Conservation (phyloP, 2,329 filamentous ascomycete genomes). For the Trichoderma arundinaceum region DNA sequence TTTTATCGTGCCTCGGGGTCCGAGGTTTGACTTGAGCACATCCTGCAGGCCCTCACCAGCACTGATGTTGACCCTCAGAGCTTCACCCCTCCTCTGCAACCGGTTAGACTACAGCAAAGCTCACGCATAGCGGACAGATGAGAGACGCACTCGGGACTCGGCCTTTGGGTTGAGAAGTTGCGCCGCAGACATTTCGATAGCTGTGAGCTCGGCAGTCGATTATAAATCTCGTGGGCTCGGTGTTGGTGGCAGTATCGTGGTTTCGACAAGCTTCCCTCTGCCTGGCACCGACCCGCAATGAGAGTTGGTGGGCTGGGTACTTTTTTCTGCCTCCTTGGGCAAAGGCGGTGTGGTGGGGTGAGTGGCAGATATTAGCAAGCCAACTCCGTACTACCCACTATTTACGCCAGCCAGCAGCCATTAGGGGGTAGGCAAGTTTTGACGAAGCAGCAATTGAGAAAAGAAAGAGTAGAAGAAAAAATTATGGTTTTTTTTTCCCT, state of each 20-base stretch:
- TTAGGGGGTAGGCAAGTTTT: too few relatives aligned
- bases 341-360: conserved; percentile 43
- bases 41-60: conserved; percentile 91
- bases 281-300: conserved; percentile 32
- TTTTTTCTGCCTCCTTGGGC: conserved; percentile 34
- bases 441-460: too few relatives aligned
- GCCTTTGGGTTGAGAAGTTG: conserved; percentile 99
- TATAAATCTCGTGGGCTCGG: conserved; percentile 27
- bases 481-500: too few relatives aligned
- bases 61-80: conserved; percentile 93
- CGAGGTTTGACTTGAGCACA: conserved; percentile 96
- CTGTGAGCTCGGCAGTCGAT: conserved; percentile 21
- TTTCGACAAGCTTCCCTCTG: conserved; percentile 33
- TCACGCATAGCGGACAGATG: background rate
- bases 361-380: conserved; percentile 20
- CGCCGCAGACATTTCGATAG: conserved; percentile 81
- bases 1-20: conserved; percentile 92
- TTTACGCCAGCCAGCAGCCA: background rate
- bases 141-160: conserved; percentile 81
- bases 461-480: too few relatives aligned
- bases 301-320: conserved; percentile 33
- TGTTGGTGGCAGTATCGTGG: conserved; percentile 37
- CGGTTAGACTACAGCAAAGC: conserved; percentile 28
- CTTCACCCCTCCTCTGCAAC: conserved; percentile 87
- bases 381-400: background rate